These are phyloP conservation scores for Barbarea vulgaris DNA, from an alignment of 345 rosid species.

Conservation along the genomic window DNA sequence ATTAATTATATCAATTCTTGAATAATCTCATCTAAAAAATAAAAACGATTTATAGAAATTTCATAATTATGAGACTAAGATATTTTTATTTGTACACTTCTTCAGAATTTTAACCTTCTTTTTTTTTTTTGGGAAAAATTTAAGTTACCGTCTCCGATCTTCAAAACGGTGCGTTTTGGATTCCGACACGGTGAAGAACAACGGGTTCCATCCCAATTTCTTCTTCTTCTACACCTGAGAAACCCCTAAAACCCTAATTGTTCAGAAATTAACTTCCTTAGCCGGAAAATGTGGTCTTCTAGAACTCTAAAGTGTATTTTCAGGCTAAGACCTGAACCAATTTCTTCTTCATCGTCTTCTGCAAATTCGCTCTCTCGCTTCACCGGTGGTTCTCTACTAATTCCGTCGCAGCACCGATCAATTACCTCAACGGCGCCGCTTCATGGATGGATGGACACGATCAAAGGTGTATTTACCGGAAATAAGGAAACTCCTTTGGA, in stretches of 20 bases:
- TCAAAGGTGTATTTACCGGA: slow-evolving; percentile 86
- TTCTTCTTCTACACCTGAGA: slow-evolving; percentile 1
- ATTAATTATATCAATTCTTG: not conserved
- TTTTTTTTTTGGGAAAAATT: not conserved
- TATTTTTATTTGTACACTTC: not conserved
- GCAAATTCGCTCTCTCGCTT: slow-evolving; percentile 18
- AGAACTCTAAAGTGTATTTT: slow-evolving; percentile 20
- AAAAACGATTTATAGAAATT: not conserved
- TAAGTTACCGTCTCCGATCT: not conserved
- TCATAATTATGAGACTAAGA: not conserved
- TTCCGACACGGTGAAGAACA: slow-evolving; percentile 18
- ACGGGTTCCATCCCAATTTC: not conserved
- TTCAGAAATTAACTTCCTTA: not conserved
- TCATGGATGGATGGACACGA: slow-evolving; percentile 73
- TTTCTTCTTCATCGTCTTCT: slow-evolving; percentile 19
- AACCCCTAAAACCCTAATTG: slow-evolving; percentile 31
- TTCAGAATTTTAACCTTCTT: not conserved
- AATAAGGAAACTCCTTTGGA: slow-evolving; percentile 51
- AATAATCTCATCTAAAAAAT: too few species aligned
- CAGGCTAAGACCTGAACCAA: slow-evolving; percentile 16
- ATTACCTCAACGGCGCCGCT: slow-evolving; percentile 56
- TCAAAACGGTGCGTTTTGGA: slow-evolving; percentile 20
- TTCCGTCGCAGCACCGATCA: slow-evolving; percentile 50
- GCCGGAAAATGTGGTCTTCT: slow-evolving; percentile 25
- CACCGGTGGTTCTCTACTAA: slow-evolving; percentile 14